Evolutionary conservation across 2,329 filamentous ascomycete genomes (phyloP).

Genomic region (Claviceps spartinae): DNA sequence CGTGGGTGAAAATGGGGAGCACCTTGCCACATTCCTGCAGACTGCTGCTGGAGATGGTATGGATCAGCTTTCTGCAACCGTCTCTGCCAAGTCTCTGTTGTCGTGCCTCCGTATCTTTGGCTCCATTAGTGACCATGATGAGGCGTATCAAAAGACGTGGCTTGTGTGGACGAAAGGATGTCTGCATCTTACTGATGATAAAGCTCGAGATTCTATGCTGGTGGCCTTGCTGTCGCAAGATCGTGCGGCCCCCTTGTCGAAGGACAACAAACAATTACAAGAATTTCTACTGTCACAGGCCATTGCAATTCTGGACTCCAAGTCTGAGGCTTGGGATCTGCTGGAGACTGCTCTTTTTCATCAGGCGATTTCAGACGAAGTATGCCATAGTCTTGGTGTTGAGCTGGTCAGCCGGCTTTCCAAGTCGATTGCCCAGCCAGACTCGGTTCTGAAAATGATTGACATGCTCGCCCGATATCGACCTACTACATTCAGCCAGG

Average conservation of each 20-base stretch:
- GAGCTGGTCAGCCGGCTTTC: conserved; percentile 23
- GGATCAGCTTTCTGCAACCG: conserved; percentile 47
- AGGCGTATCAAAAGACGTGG: conserved; percentile 30
- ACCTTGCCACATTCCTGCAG: conserved; percentile 30
- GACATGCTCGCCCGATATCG: conserved; percentile 33
- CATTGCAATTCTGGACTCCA: conserved; percentile 23
- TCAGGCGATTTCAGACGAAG: conserved; percentile 23
- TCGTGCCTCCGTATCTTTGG: conserved; percentile 48
- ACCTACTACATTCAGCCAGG: conserved; percentile 29
- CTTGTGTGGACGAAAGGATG: conserved; percentile 28
- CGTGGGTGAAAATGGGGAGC: conserved; percentile 14
- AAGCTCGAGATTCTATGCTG: conserved; percentile 20
- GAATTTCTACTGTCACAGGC: conserved; percentile 28
- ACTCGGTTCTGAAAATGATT: conserved; percentile 28
- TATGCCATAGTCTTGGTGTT: conserved; percentile 19
- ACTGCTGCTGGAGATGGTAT: conserved; percentile 42
- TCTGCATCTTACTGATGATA: conserved; percentile 18
- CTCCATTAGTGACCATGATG: conserved; percentile 23
- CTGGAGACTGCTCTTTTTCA: conserved; percentile 34
- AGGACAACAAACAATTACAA: conserved; percentile 30
- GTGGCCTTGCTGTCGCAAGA: conserved; percentile 33
- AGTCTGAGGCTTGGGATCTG: conserved; percentile 27
- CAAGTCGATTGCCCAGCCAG: conserved; percentile 14
- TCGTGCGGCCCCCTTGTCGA: conserved; percentile 25
- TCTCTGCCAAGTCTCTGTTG: conserved; percentile 53